phyloP scores from a whole-genome alignment of 139 green algal genomes.

The Coelastrella sp. region DNA sequence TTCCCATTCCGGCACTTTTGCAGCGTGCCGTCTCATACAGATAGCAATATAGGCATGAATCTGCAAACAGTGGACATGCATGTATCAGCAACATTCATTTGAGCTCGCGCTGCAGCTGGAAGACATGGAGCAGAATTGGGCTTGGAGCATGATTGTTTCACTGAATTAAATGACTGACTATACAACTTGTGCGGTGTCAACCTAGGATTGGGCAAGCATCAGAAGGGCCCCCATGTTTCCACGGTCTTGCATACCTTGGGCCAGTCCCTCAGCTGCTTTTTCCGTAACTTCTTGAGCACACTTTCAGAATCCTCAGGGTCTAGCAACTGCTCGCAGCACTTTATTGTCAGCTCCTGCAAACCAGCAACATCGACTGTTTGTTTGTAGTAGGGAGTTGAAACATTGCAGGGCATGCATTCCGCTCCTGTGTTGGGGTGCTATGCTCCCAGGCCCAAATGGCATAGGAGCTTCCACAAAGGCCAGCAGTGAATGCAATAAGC shows the following conservation, averaged over 20 bases:
- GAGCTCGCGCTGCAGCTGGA: no score
- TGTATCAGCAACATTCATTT: no score
- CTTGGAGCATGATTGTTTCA: no score
- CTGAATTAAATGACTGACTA: no score
- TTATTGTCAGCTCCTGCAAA: conserved; percentile 8
- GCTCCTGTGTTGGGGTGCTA: neutral
- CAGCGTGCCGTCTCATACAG: conserved; percentile 56
- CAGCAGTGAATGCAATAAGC: no score
- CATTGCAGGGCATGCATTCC: neutral
- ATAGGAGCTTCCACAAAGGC: no score
- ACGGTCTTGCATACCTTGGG: neutral
- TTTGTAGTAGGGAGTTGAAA: neutral
- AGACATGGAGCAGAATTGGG: no score
- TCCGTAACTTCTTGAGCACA: conserved; percentile 53
- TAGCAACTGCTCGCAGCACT: conserved; percentile 44
- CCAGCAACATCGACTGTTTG: neutral
- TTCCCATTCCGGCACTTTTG: conserved; percentile 71
- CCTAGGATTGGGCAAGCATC: no score
- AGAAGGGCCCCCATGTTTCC: no score
- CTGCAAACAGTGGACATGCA: conserved; percentile 17
- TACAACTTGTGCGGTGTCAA: neutral
- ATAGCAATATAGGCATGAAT: conserved; percentile 64
- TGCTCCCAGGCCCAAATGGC: no score
- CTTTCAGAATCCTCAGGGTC: conserved; percentile 51
- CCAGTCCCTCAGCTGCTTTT: conserved; percentile 58